These are phyloP conservation scores for Cylindricascospora bacillispora DNA, from an alignment of 1,139 yeast species.

Conservation along the genomic window DNA sequence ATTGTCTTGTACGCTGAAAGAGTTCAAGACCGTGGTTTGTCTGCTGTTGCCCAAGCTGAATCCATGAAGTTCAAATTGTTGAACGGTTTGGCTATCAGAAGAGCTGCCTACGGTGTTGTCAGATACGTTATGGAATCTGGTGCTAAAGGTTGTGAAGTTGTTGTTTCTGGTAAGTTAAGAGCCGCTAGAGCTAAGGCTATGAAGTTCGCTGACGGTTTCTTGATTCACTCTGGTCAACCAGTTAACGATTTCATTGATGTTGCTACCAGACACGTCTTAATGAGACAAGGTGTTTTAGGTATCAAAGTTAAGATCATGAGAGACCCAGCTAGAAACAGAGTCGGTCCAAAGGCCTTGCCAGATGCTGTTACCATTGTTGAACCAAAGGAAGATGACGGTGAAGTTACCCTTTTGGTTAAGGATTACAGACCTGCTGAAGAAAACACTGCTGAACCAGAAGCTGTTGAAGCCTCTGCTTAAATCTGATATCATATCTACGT, in stretches of 20 bases:
- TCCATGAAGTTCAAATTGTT: conserved; percentile 96
- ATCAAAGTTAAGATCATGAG: conserved; percentile 98
- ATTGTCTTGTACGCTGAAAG: conserved; percentile 97
- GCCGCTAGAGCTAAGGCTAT: conserved; percentile 99
- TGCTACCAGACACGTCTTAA: conserved; percentile 99
- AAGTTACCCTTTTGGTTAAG: conserved; percentile 78
- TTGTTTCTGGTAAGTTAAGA: conserved; percentile 98
- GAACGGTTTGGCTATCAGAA: conserved; percentile 98
- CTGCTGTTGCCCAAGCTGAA: conserved; percentile 99
- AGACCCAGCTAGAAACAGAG: conserved; percentile 87
- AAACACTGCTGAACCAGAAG: conserved; percentile 24
- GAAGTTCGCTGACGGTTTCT: conserved; percentile 99
- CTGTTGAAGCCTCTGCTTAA: conserved; percentile 16
- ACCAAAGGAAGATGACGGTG: conserved; percentile 92
- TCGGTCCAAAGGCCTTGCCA: conserved; percentile 90
- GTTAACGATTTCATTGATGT: conserved; percentile 95
- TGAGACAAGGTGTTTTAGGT: conserved; percentile 99
- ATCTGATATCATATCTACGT: too few relatives aligned
- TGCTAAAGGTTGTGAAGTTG: conserved; percentile 99
- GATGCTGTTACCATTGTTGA: conserved; percentile 91
- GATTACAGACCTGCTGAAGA: conserved; percentile 45
- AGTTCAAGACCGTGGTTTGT: conserved; percentile 98
- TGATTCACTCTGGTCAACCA: conserved; percentile 99
- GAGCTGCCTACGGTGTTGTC: conserved; percentile 99
- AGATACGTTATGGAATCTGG: conserved; percentile 99